These are phyloP conservation scores for Lentithecium fluviatile DNA, from an alignment of 495 filamentous ascomycete genomes.

Conservation along the genomic window DNA sequence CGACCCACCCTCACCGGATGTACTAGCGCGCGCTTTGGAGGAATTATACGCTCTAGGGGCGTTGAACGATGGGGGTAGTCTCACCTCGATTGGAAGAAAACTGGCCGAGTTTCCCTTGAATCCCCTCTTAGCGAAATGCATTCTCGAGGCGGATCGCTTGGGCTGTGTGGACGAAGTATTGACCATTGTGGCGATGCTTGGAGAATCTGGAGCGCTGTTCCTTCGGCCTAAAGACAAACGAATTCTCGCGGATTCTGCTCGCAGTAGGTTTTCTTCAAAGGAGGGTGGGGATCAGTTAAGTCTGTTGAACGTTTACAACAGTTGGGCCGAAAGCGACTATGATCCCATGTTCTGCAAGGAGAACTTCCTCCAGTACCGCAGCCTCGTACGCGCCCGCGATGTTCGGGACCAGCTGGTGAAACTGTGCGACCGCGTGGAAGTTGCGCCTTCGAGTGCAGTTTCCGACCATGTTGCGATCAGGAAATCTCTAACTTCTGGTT, in stretches of 20 bases:
- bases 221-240: constrained; percentile 98
- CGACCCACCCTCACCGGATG: constrained; percentile 88
- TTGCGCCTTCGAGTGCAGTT: constrained; percentile 67
- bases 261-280: constrained; percentile 86
- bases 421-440: constrained; percentile 90
- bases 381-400: constrained; percentile 80
- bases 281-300: constrained; percentile 92
- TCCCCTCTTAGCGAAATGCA: constrained; percentile 86
- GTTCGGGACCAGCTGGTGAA: constrained; percentile 94
- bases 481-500: constrained; percentile 85
- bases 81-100: constrained; percentile 89
- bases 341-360: constrained; percentile 84
- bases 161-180: constrained; percentile 93
- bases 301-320: constrained; percentile 93
- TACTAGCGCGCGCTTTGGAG: constrained; percentile 85
- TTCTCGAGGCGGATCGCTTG: constrained; percentile 84
- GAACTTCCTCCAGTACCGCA: constrained; percentile 91
- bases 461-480: constrained; percentile 73
- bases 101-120: constrained; percentile 98
- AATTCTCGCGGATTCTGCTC: constrained; percentile 88
- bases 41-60: constrained; percentile 90
- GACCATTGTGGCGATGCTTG: constrained; percentile 91
- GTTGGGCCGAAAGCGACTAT: constrained; percentile 94
- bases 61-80: constrained; percentile 81
- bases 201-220: constrained; percentile 84